Base-by-base conservation (phyloP, 1,139 yeast genomes). In the Geotrichum carabidarum region DNA sequence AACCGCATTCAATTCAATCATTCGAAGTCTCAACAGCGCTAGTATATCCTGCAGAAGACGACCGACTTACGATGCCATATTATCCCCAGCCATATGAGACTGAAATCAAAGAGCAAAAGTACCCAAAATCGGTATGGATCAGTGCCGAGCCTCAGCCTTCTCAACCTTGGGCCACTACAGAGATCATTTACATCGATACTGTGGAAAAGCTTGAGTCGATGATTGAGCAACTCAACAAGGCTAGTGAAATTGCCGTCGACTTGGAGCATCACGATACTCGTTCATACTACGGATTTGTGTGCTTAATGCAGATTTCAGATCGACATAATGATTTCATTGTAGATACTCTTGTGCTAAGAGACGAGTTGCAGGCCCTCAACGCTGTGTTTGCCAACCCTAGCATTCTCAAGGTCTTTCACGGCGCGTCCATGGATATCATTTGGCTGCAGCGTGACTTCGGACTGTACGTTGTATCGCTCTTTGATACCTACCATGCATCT, bases 371-470 rank as follows among this genome's bases (percentile, higher is more conserved):
- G 46, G 71, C 73, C 0, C 74, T 94, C 57, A 94, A 94, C 70
- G 75, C 74, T 51, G 80, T 91, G 0, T 90, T 93, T 62, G 78
- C 98, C 2, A 75, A 93, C 68, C 97, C 98, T 0, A 64, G 71
- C 4, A 83, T 91, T 37, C 74, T 89, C 38, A 94, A 94, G 67
- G 95, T 94, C 0, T 81, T 94, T 62, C 99, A 94, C 67, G 99
- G 99, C 60, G 96, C 99, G 0, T 84, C 83, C 61, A 90, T 90
- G 96, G 99, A 94, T 74, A 86, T 93, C 8, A 84, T 89, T 50
- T 94, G 99, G 99, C 75, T 94, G 44, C 99, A 94, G 71, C 78
- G 99, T 62, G 99, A 94, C 67, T 77, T 94, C 60, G 99, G 99
- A 0, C 72, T 94, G 12, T 94, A 94, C 63, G 74, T 94, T 22